These are phyloP conservation scores for Sicyos edulis DNA, from an alignment of 306 rosid genomes.

Conservation along the genomic window DNA sequence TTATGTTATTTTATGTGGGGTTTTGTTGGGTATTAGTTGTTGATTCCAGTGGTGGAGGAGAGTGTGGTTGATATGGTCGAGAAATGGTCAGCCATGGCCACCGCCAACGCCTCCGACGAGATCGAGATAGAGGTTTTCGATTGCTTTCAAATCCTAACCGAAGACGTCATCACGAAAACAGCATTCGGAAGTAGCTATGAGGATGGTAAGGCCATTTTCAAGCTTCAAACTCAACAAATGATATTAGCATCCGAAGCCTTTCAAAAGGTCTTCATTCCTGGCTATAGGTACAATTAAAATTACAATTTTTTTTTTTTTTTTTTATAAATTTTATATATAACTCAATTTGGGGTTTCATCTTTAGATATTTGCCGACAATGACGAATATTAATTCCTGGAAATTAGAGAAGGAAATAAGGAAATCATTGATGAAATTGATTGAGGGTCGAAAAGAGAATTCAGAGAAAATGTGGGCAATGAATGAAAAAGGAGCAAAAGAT, in stretches of 20 bases:
- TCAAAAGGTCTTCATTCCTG: slow-evolving; percentile 83
- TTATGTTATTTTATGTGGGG: not conserved
- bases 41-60: slow-evolving; percentile 78
- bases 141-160: slow-evolving; percentile 67
- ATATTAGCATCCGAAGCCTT: slow-evolving; percentile 72
- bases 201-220: slow-evolving; percentile 80
- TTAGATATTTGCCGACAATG: slow-evolving; percentile 72
- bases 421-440: slow-evolving; percentile 51
- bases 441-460: slow-evolving; percentile 32
- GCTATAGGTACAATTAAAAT: slow-evolving; percentile 50
- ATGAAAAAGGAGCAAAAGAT: slow-evolving; percentile 50
- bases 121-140: slow-evolving; percentile 86
- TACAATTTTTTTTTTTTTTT: too few relatives aligned
- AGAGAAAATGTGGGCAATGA: not conserved
- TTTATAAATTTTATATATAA: too few relatives aligned
- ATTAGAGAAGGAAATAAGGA: slow-evolving; percentile 60
- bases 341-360: not conserved
- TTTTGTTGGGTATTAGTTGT: slow-evolving; percentile 31
- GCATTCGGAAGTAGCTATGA: slow-evolving; percentile 88
- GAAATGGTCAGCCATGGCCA: slow-evolving; percentile 48
- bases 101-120: slow-evolving; percentile 37
- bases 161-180: slow-evolving; percentile 66
- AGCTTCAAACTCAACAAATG: slow-evolving; percentile 77
- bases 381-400: slow-evolving; percentile 72
- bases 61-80: slow-evolving; percentile 73